Evolutionary conservation across 768 basidiomycete genomes (phyloP).

Genomic region (Boletus tylopilopsis): DNA sequence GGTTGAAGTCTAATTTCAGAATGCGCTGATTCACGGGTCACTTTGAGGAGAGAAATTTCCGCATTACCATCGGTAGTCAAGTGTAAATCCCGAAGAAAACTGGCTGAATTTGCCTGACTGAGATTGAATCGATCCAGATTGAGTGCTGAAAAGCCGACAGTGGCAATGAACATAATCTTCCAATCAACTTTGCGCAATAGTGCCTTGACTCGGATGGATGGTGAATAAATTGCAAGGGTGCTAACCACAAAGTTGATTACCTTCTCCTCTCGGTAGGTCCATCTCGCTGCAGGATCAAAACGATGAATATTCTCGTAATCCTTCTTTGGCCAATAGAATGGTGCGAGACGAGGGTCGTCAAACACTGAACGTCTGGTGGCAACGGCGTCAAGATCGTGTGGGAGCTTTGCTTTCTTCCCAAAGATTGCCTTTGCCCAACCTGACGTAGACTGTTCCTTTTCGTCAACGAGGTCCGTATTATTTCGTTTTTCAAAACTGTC

Average conservation of each 20-base stretch:
- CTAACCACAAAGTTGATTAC: conserved; percentile 22
- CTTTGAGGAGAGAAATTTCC: background rate
- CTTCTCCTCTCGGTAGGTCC: conserved; percentile 57
- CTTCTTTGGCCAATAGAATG: conserved; percentile 39
- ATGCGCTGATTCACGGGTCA: background rate
- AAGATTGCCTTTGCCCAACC: background rate
- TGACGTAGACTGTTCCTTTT: background rate
- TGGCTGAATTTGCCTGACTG: conserved; percentile 55
- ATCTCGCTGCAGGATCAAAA: conserved; percentile 54
- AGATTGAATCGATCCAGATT: conserved; percentile 54
- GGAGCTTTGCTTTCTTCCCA: background rate
- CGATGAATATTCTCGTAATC: conserved; percentile 55
- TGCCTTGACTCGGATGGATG: conserved; percentile 32
- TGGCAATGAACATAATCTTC: conserved; percentile 57
- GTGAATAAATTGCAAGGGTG: background rate
- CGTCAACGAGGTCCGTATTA: conserved; percentile 4
- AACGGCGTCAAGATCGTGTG: conserved; percentile 33
- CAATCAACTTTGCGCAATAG: conserved; percentile 56
- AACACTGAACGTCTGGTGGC: conserved; percentile 51
- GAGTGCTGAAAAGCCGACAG: conserved; percentile 54
- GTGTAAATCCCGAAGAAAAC: conserved; percentile 51
- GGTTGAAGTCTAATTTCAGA: conserved; percentile 43
- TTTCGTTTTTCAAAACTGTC: background rate
- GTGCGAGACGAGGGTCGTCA: conserved; percentile 42
- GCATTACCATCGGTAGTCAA: conserved; percentile 45